Evolutionary conservation across 257 asterid genomes (phyloP), one percentile per base, ranked within the genome.

Genomic region (Ehretia macrophylla): DNA sequence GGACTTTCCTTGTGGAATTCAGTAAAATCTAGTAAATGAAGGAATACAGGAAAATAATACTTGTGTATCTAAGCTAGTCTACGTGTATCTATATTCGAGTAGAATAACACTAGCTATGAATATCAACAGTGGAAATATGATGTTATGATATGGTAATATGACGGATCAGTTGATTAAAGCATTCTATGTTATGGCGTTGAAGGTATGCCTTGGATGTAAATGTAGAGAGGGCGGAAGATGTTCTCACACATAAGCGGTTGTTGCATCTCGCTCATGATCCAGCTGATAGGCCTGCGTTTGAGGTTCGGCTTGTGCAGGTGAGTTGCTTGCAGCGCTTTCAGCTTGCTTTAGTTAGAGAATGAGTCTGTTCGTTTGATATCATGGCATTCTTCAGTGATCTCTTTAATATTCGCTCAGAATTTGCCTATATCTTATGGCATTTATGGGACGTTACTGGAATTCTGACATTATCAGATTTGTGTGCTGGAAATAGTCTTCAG

Each of bases 181-280:
- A 37, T 62, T 56, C 17, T 19, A 10, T 74, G 47, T 58, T 17
- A 37, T 59, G 68, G 56, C 56, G 40, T 57, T 74, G 72, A 78
- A 91, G 99, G 83, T 92, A 92, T 72, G 99, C 97, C 14, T 68
- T 84, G 79, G 99, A 92, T 83, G 97, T 93, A 76, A 92, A 92
- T 64, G 88, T 85, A 49, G 95, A 88, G 67, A 86, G 95, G 65
- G 95, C 96, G 17, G 97, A 86, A 70, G 99, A 93, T 77, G 99
- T 93, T 72, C 87, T 93, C 51, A 83, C 84, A 11, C 99, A 92
- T 83, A 88, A 75, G 78, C 70, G 88, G 14, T 74, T 92, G 72
- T 77, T 92, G 82, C 82, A 83, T 32, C 87, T 88, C 58, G 99
- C 99, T 4, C 75, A 68, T 42, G 96, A 88, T 86, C 94, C 97